phyloP scores from a whole-genome alignment of 192 early-diverging fungal genomes.

The Lobosporangium transversale region DNA sequence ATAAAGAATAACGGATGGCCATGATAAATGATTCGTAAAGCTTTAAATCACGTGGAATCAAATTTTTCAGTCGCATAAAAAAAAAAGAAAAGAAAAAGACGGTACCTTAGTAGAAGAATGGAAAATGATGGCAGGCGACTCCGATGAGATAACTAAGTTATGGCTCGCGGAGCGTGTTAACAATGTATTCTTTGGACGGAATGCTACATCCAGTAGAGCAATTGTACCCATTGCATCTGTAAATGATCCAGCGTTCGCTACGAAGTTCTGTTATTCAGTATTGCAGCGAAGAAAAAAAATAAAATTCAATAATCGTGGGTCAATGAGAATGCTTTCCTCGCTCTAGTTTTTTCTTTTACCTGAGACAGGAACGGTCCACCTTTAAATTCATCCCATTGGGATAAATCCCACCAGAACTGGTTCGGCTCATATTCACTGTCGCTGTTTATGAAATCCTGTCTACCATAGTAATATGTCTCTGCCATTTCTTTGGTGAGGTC shows the following conservation, averaged over 20 bases:
- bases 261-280: conserved; percentile 48
- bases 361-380: conserved; percentile 51
- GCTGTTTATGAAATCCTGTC: conserved; percentile 1
- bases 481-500: conserved; percentile 50
- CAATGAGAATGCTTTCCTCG: background rate
- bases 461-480: conserved; percentile 50
- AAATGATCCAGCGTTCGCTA: conserved; percentile 39
- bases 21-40: background rate
- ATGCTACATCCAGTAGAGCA: conserved; percentile 53
- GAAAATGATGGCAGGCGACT: conserved; percentile 54
- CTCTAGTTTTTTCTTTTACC: conserved; percentile 27
- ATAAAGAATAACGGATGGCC: background rate
- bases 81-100: too few relatives aligned
- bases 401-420: conserved; percentile 61
- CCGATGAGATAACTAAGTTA: conserved; percentile 39
- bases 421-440: conserved; percentile 12
- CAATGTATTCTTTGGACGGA: conserved; percentile 23
- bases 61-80: too few relatives aligned
- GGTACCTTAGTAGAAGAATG: conserved; percentile 55
- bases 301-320: background rate
- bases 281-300: background rate
- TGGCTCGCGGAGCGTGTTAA: conserved; percentile 19
- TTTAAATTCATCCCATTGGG: conserved; percentile 27
- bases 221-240: conserved; percentile 57
- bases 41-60: too few relatives aligned